These are phyloP conservation scores for Helianthus tuberosus DNA, from an alignment of 129 eudicot genomes.

Conservation along the genomic window DNA sequence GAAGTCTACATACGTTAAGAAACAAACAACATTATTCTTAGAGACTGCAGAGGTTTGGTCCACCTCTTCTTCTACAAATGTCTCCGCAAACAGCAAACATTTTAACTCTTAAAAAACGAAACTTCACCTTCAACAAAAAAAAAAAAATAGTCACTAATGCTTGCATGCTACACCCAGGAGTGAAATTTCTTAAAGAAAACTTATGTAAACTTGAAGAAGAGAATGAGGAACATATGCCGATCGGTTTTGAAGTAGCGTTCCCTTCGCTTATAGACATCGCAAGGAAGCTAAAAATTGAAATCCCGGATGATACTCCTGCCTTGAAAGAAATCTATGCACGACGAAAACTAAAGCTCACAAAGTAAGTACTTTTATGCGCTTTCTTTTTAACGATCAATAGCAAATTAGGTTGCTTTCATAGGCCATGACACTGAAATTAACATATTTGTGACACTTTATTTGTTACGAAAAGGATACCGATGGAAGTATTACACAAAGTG, in stretches of 20 bases:
- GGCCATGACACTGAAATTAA: not conserved
- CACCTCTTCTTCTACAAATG: too few species aligned
- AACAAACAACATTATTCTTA: too few species aligned
- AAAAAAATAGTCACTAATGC: not conserved
- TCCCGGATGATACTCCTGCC: conserved; percentile 61
- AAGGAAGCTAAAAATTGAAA: conserved; percentile 49
- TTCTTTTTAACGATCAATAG: not conserved
- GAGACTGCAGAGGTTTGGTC: too few species aligned
- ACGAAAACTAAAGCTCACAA: conserved; percentile 77
- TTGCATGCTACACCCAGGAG: conserved; percentile 37
- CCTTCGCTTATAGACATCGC: conserved; percentile 89
- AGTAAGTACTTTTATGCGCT: conserved; percentile 44
- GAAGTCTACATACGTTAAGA: too few species aligned
- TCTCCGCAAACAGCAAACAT: too few species aligned
- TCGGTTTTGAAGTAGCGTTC: conserved; percentile 95
- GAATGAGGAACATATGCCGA: conserved; percentile 86
- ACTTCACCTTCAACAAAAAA: too few species aligned
- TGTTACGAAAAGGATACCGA: conserved; percentile 71
- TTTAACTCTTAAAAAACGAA: too few species aligned
- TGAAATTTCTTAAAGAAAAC: conserved; percentile 59
- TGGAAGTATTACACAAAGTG: conserved; percentile 69
- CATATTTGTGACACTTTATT: conserved; percentile 9
- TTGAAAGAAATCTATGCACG: conserved; percentile 67
- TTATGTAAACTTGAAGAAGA: conserved; percentile 68
- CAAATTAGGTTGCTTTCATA: conserved; percentile 9